A percentile compares a stretch with the other conserved stretches of the same genome.
phyloP scores from a whole-genome alignment of 2,329 filamentous ascomycete species.

The Metarhizium brunneum region DNA sequence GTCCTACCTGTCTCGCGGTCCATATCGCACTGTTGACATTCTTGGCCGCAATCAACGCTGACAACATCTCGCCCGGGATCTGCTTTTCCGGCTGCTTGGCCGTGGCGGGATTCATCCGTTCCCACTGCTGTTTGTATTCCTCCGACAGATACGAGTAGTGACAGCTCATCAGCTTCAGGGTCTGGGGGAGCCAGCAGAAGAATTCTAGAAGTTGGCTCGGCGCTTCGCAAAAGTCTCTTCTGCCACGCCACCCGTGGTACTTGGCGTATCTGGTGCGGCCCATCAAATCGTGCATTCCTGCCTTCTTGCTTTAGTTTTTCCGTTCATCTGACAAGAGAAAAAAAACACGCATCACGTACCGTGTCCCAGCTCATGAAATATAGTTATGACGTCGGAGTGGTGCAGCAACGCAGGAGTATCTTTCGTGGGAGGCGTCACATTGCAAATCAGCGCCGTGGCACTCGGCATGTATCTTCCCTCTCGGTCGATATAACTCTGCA shows the following conservation, averaged over 20 bases:
- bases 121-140: constrained; percentile 11
- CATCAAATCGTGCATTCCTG: constrained; percentile 24
- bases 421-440: background rate
- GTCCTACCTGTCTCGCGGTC: constrained; percentile 23
- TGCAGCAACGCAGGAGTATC: background rate
- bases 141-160: constrained; percentile 11
- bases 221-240: constrained; percentile 28
- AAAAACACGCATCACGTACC: background rate
- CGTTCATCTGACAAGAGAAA: background rate
- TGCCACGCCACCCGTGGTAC: constrained; percentile 25
- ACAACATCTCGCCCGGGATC: constrained; percentile 37
- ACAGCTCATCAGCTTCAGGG: constrained; percentile 32
- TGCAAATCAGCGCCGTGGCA: constrained; percentile 2
- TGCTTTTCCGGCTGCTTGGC: constrained; percentile 2
- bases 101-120: no score
- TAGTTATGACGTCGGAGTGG: constrained; percentile 2
- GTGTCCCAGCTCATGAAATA: constrained; percentile 18
- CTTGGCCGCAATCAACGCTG: constrained; percentile 38
- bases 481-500: constrained; percentile 3
- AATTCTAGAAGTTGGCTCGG: constrained; percentile 32
- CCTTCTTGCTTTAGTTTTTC: background rate
- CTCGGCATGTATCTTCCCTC: background rate
- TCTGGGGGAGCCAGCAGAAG: constrained; percentile 26
- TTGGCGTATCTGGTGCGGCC: constrained; percentile 22
- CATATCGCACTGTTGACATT: constrained; percentile 40